These are phyloP conservation scores for Thelonectria blattea DNA, from an alignment of 2,329 filamentous ascomycete species.

Conservation along the genomic window DNA sequence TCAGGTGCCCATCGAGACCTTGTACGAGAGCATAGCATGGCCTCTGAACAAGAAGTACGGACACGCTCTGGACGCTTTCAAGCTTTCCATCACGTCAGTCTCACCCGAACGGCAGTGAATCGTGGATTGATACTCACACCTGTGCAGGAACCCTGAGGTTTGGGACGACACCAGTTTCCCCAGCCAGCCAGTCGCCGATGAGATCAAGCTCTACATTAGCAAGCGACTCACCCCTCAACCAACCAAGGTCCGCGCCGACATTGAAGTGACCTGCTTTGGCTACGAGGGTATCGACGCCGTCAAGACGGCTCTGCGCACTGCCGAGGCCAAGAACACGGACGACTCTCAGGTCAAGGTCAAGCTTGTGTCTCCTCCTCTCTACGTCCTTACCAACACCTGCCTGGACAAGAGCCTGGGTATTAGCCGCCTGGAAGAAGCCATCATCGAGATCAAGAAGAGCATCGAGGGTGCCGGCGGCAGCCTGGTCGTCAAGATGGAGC, in stretches of 20 bases:
- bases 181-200: conserved; percentile 81
- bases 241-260: conserved; percentile 98
- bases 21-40: conserved; percentile 96
- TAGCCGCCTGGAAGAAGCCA: conserved; percentile 83
- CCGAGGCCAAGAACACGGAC: conserved; percentile 89
- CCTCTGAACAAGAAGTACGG: conserved; percentile 97
- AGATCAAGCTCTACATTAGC: conserved; percentile 93
- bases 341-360: conserved; percentile 98
- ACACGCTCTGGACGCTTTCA: conserved; percentile 97
- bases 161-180: conserved; percentile 94
- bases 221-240: conserved; percentile 97
- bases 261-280: conserved; percentile 93
- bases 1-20: conserved; percentile 86
- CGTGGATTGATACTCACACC: conserved; percentile 22
- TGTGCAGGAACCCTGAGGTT: conserved; percentile 83
- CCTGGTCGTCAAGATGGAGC: conserved; percentile 95
- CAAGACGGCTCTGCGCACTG: conserved; percentile 88
- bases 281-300: conserved; percentile 99
- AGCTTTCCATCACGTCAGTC: conserved; percentile 92
- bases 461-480: conserved; percentile 81
- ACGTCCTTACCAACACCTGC: conserved; percentile 94
- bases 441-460: conserved; percentile 81
- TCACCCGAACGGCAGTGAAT: background rate
- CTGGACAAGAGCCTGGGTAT: conserved; percentile 92
- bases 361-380: conserved; percentile 95